These are phyloP conservation scores for Cercophora samala DNA, from an alignment of 495 filamentous ascomycete genomes.

Conservation along the genomic window DNA sequence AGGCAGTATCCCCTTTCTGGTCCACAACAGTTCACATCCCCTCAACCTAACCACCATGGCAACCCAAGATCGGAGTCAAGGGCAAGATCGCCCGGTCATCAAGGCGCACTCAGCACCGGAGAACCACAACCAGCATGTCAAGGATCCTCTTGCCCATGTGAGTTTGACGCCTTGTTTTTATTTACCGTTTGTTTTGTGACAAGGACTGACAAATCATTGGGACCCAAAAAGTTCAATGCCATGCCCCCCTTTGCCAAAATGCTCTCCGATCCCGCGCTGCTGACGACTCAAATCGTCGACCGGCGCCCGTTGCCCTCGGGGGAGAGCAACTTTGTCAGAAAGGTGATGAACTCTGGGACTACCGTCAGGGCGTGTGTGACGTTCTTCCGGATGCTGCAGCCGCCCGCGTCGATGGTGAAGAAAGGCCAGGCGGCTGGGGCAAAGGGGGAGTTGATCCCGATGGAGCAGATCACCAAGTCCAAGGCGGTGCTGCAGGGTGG, in stretches of 20 bases:
- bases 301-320: slow-evolving; percentile 22
- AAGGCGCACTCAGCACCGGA: slow-evolving; percentile 13
- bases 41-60: slow-evolving; percentile 4
- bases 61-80: background rate
- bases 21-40: too few relatives aligned
- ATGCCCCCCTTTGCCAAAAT: slow-evolving; percentile 24
- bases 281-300: slow-evolving; percentile 22
- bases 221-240: too few relatives aligned
- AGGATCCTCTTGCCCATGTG: slow-evolving; percentile 26
- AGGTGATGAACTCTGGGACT: slow-evolving; percentile 17
- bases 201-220: too few relatives aligned
- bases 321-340: slow-evolving; percentile 22
- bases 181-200: too few relatives aligned
- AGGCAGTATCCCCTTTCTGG: too few relatives aligned
- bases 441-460: background rate
- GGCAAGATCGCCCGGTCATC: background rate
- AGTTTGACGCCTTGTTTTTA: too few relatives aligned
- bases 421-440: background rate
- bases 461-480: slow-evolving; percentile 10
- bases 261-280: slow-evolving; percentile 20
- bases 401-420: background rate
- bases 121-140: slow-evolving; percentile 25
- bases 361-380: slow-evolving; percentile 27
- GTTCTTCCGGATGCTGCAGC: slow-evolving; percentile 17
- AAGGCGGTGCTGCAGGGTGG: slow-evolving; percentile 20